Evolutionary conservation across 2,329 filamentous ascomycete genomes (phyloP).

Genomic region (Aspergillus candidus): DNA sequence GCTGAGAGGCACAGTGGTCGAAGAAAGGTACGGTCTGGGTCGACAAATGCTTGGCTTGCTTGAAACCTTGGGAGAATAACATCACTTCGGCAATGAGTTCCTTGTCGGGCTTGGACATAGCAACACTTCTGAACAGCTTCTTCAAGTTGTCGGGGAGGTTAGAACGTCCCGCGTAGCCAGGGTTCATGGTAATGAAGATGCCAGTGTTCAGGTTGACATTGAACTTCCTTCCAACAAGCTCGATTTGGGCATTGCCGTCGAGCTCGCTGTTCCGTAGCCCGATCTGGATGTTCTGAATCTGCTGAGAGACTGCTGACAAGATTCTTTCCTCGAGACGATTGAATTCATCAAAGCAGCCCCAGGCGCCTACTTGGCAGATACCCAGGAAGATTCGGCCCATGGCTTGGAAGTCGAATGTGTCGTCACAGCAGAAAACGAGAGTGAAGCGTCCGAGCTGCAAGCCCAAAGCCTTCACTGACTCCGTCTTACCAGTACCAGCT

Average conservation of each 20-base stretch:
- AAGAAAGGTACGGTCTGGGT: constrained; percentile 98
- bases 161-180: constrained; percentile 94
- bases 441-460: constrained; percentile 96
- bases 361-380: constrained; percentile 97
- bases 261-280: constrained; percentile 79
- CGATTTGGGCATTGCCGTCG: constrained; percentile 82
- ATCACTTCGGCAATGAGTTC: constrained; percentile 99
- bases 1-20: constrained; percentile 70
- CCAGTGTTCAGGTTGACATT: constrained; percentile 88
- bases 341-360: constrained; percentile 99
- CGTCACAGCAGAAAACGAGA: constrained; percentile 97
- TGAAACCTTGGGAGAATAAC: constrained; percentile 99
- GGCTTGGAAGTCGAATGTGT: constrained; percentile 98
- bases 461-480: constrained; percentile 96
- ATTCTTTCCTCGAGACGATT: constrained; percentile 98
- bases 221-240: constrained; percentile 85
- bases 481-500: constrained; percentile 96
- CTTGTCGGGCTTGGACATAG: constrained; percentile 99
- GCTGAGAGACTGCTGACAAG: constrained; percentile 93
- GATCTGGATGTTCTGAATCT: constrained; percentile 98
- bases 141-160: constrained; percentile 98
- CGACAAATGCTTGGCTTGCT: constrained; percentile 85
- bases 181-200: constrained; percentile 99
- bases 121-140: constrained; percentile 97
- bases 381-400: constrained; percentile 99